Percentiles rank a stretch among this genome's conserved stretches.
Conservation (phyloP, 129 eudicot species). For the Flaveria bidentis region DNA sequence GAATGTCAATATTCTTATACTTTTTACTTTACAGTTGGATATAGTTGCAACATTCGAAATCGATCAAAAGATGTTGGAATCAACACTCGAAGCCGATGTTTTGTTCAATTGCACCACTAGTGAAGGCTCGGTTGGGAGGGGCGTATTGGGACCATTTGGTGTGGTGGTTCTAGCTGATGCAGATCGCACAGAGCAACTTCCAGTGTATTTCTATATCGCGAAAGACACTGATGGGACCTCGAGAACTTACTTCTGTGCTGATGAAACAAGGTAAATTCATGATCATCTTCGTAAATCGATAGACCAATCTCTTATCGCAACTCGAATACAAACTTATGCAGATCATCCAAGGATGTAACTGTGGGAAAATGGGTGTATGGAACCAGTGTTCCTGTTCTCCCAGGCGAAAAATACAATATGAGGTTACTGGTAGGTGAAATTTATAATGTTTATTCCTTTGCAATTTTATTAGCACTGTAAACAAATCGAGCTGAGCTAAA, state of each 20-base stretch:
- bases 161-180: constrained; percentile 74
- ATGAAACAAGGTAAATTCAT: constrained; percentile 60
- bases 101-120: constrained; percentile 68
- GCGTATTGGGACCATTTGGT: constrained; percentile 86
- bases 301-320: not conserved
- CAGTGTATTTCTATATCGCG: constrained; percentile 76
- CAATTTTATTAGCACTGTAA: too few species aligned
- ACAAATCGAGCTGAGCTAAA: too few species aligned
- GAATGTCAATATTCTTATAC: not conserved
- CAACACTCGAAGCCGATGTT: constrained; percentile 46
- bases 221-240: constrained; percentile 63
- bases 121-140: constrained; percentile 62
- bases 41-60: constrained; percentile 64
- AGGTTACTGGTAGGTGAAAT: constrained; percentile 69
- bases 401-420: constrained; percentile 65
- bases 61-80: constrained; percentile 52
- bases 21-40: constrained; percentile 60
- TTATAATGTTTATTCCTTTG: too few species aligned
- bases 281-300: not conserved
- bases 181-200: constrained; percentile 60
- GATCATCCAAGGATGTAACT: constrained; percentile 67
- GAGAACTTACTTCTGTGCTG: constrained; percentile 73
- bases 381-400: constrained; percentile 70
- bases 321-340: constrained; percentile 36
- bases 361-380: constrained; percentile 74